These are phyloP conservation scores for Alternaria incomplexa DNA, from an alignment of 2,329 filamentous ascomycete genomes.

Conservation along the genomic window DNA sequence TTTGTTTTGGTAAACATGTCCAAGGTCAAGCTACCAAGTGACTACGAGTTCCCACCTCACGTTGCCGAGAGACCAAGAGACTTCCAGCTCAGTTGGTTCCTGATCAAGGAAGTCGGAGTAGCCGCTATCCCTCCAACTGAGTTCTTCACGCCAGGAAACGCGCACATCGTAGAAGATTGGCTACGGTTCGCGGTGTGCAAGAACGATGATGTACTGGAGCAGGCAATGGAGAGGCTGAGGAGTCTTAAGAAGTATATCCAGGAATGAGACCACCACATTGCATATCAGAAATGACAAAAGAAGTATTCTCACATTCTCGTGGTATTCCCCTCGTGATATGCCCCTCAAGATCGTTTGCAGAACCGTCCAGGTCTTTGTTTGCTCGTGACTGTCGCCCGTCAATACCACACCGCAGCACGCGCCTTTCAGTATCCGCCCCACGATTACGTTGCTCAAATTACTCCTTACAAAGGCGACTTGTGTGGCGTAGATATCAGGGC, in stretches of 20 bases:
- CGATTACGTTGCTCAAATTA: not conserved
- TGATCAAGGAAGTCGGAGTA: constrained; percentile 95
- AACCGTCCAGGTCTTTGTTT: not conserved
- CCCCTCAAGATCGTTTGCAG: not conserved
- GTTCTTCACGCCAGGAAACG: constrained; percentile 88
- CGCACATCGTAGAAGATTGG: constrained; percentile 88
- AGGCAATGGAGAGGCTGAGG: constrained; percentile 57
- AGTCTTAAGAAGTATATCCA: constrained; percentile 59
- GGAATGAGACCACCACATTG: constrained; percentile 10
- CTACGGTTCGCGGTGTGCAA: constrained; percentile 97
- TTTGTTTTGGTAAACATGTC: constrained; percentile 95
- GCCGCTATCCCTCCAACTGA: constrained; percentile 96
- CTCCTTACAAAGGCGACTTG: not conserved
- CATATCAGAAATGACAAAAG: not conserved
- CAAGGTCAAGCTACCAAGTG: constrained; percentile 81
- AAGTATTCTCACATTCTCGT: not conserved
- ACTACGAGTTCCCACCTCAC: constrained; percentile 88
- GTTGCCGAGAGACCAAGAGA: constrained; percentile 86
- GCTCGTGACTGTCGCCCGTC: not conserved
- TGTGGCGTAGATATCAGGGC: not conserved
- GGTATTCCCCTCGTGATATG: not conserved
- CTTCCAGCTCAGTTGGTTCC: constrained; percentile 94
- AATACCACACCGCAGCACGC: not conserved
- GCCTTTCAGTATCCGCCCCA: not conserved
- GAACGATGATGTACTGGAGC: constrained; percentile 74